These are phyloP conservation scores for Phytophthora pluvialis DNA, from an alignment of 352 stramenopile genomes.

Conservation along the genomic window DNA sequence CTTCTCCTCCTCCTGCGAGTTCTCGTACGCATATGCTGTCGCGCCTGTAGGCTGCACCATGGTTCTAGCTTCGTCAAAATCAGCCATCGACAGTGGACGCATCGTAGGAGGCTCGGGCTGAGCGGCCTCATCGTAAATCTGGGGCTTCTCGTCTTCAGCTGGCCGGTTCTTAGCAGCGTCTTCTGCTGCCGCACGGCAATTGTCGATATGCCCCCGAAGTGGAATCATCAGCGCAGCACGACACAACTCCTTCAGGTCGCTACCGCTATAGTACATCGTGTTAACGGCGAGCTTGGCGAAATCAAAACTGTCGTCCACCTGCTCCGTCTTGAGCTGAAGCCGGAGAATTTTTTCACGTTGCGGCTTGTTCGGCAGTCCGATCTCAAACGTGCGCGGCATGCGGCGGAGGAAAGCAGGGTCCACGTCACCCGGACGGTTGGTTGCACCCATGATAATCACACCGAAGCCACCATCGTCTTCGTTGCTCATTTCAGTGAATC, in stretches of 20 bases:
- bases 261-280: constrained; percentile 95
- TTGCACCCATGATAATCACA: constrained; percentile 97
- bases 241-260: constrained; percentile 94
- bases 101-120: constrained; percentile 45
- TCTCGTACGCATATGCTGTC: constrained; percentile 83
- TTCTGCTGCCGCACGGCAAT: constrained; percentile 48
- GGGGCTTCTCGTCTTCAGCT: constrained; percentile 35
- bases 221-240: constrained; percentile 89
- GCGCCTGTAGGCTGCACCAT: constrained; percentile 88
- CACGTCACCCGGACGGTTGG: constrained; percentile 93
- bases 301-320: constrained; percentile 74
- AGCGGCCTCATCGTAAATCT: constrained; percentile 41
- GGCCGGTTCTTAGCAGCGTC: constrained; percentile 37
- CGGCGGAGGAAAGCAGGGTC: constrained; percentile 95
- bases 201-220: constrained; percentile 83
- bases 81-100: constrained; percentile 74
- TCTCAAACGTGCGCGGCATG: constrained; percentile 96
- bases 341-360: constrained; percentile 95
- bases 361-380: constrained; percentile 88
- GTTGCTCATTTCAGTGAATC: constrained; percentile 88
- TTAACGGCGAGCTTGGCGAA: constrained; percentile 83
- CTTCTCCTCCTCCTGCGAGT: constrained; percentile 48
- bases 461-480: constrained; percentile 73
- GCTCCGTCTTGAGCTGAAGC: constrained; percentile 92
- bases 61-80: constrained; percentile 87